Conservation (phyloP, 768 basidiomycete species). For the Coprinopsis cinerea region DNA sequence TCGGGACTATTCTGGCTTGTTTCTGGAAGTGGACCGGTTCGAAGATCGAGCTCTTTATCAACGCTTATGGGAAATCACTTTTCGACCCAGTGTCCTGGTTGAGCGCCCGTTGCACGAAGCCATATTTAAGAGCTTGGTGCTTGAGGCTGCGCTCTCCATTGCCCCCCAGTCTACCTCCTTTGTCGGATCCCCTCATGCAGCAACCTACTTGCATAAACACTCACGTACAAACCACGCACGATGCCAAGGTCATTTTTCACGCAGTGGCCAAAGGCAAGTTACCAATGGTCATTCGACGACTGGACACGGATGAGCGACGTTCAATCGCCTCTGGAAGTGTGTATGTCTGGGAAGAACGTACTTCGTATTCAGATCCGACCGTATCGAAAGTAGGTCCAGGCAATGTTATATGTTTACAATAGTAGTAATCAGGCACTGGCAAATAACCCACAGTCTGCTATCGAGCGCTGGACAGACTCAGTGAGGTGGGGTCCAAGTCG, state of each 20-base stretch:
- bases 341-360: slow-evolving; percentile 82
- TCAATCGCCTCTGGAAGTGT: slow-evolving; percentile 66
- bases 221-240: slow-evolving; percentile 56
- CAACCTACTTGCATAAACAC: slow-evolving; percentile 61
- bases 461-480: slow-evolving; percentile 80
- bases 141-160: not conserved
- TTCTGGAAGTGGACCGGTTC: too few species aligned
- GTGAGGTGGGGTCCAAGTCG: slow-evolving; percentile 76
- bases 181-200: slow-evolving; percentile 38
- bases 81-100: too few species aligned
- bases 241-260: slow-evolving; percentile 73
- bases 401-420: slow-evolving; percentile 7
- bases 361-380: slow-evolving; percentile 57
- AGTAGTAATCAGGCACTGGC: not conserved
- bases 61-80: too few species aligned
- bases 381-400: too few species aligned
- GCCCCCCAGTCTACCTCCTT: slow-evolving; percentile 1
- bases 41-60: too few species aligned
- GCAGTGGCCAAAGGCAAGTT: slow-evolving; percentile 53
- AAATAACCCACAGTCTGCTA: slow-evolving; percentile 46
- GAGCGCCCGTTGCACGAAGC: too few species aligned
- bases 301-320: slow-evolving; percentile 72
- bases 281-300: slow-evolving; percentile 63
- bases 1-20: too few species aligned
- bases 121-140: not conserved